A percentile compares a stretch with the other conserved stretches of the same genome.
These are phyloP conservation scores for Lentinula aciculospora DNA, from an alignment of 768 basidiomycete genomes.

Conservation along the genomic window DNA sequence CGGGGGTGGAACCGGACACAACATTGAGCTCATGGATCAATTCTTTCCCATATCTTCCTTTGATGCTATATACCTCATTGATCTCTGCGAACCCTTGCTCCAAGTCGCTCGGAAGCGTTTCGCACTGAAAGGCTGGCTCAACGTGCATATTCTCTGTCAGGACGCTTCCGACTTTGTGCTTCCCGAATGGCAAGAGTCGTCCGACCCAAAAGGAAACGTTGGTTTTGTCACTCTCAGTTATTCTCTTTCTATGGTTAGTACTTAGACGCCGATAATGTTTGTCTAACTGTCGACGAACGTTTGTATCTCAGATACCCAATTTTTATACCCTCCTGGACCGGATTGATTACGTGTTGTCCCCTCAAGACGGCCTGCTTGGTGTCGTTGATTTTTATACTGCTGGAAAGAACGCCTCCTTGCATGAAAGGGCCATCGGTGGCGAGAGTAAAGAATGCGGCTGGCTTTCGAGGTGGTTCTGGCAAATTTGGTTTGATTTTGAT, in stretches of 20 bases:
- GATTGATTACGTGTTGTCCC: slow-evolving; percentile 57
- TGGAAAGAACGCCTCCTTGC: slow-evolving; percentile 45
- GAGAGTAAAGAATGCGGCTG: slow-evolving; percentile 55
- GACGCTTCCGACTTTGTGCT: slow-evolving; percentile 66
- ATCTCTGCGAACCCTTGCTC: slow-evolving; percentile 66
- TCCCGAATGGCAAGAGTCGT: slow-evolving; percentile 47
- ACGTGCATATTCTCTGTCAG: slow-evolving; percentile 66
- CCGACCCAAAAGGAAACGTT: slow-evolving; percentile 50
- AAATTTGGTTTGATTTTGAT: slow-evolving; percentile 62
- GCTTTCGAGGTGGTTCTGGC: slow-evolving; percentile 75
- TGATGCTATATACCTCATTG: slow-evolving; percentile 62
- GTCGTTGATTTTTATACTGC: slow-evolving; percentile 76
- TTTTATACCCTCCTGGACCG: slow-evolving; percentile 66
- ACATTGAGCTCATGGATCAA: slow-evolving; percentile 64
- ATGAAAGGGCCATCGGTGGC: slow-evolving; percentile 60
- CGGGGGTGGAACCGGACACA: slow-evolving; percentile 68
- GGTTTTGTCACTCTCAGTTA: slow-evolving; percentile 52
- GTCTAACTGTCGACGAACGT: slow-evolving; percentile 1
- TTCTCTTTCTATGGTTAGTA: slow-evolving; percentile 48
- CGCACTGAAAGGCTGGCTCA: slow-evolving; percentile 61
- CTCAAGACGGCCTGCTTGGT: slow-evolving; percentile 51
- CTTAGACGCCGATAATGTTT: background rate
- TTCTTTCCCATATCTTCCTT: slow-evolving; percentile 48
- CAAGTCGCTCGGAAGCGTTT: slow-evolving; percentile 68
- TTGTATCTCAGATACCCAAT: slow-evolving; percentile 41